Base-by-base conservation (phyloP, 1,284 basidiomycete species). In the Bjerkandera adusta region DNA sequence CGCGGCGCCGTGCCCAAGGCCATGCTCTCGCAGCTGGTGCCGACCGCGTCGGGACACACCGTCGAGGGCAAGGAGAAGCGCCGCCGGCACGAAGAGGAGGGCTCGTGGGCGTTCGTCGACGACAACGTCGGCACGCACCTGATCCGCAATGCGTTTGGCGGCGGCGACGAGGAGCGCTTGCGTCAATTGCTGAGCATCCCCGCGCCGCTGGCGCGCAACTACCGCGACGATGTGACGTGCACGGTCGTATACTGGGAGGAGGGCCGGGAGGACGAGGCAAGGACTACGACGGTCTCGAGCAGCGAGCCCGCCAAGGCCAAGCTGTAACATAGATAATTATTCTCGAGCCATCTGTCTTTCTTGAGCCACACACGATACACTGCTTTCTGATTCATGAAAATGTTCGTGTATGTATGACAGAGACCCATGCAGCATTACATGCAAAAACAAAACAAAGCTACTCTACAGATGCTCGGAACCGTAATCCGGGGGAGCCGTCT, bases 101-200 rank as follows among this genome's bases (percentile, higher is more conserved):
- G 78, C 12, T 71, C 73, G 15, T 95, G 92, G 89, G 78, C 82
- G 11, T 97, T 92, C 61, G 81, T 81, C 50, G 95, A 99, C 63
- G 81, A 83, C 26, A 94, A 97, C 62, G 71, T 93, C 45, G 82
- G 89, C 44, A 87, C 92, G 13, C 97, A 98, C 68, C 72, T 99
- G 29, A 93, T 98, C 52, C 77, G 96, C 53, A 99, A 99, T 61
- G 92, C 93, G 11, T 82, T 98, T 49, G 95, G 91, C 22, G 94
- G 95, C 15, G 92, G 82, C 0, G 83, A 97, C 61, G 74, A 79
- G 50, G 69, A 69, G 48, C 68, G 71, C 44, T 73, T 97, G 46
- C 78, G 83, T 18, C 79, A 79, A 61, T 60, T 89, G 53, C 69
- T 98, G 59, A 95, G 92, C 62, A 91, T 99, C 48, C 91, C 92